Evolutionary conservation across 768 basidiomycete genomes (phyloP), one percentile per base, ranked within the genome.

Genomic region (button mushroom (Agaricus bisporus)): DNA sequence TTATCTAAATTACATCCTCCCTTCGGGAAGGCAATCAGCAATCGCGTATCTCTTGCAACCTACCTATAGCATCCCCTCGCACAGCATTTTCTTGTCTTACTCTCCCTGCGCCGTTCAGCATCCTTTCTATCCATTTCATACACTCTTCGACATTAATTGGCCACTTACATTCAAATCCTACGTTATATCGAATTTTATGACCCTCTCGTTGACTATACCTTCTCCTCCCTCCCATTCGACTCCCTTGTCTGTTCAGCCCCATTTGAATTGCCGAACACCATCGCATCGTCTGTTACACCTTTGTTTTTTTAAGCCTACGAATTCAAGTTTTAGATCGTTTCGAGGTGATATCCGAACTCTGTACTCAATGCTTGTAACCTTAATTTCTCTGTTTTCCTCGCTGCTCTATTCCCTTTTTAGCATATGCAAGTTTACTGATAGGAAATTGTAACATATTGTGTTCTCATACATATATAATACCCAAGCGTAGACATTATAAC

Each of bases 1-100:
- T 76, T 20, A 64, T 70, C 55, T 72, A 61, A 66, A 59, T 22
- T 22, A 22, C 22, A 22, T 60, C 43, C 41, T 39, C 38, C 32
- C 11, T 32, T 46, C 48, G 17, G 51, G 48, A 15, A 12, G 36
- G 20, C 20, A 15, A 22, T 28, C 15, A 41, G 12, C 38, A 14
- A 39, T 39, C 8, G 17, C 10, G 8, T n/a, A 28, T 45, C 14
- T 15, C 25, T 14, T 25, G 15, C 25, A 22, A 11, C 44, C 14
- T 7, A 11, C 6, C 26, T 22, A 42, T 51, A 17, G 32, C 43
- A 15, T 18, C 14, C 20, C 32, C 28, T 22, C 14, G 44, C 51
- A 38, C 43, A 32, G 32, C 32, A 32, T 32, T 32, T 11, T 39
- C 38, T n/a, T 39, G 12, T 22, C 22, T 7, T 39, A 7, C 6